Percentiles rank a stretch among this genome's conserved stretches.
phyloP scores from a whole-genome alignment of 495 filamentous ascomycete species.

The Penicillium silybi region DNA sequence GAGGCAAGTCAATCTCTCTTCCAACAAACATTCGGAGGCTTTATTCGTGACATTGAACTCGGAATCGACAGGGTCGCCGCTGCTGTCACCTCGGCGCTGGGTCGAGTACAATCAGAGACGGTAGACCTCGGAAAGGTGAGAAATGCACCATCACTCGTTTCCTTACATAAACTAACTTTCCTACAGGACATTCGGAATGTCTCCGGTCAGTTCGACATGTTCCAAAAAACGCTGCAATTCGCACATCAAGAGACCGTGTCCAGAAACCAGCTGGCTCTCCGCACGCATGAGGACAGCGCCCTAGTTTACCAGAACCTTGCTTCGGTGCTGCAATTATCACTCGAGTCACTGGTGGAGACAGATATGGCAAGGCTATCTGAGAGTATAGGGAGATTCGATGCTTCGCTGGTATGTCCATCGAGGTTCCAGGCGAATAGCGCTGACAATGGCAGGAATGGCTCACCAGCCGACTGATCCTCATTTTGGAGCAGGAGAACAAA shows the following conservation, averaged over 20 bases:
- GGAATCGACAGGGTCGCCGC: conserved; percentile 18
- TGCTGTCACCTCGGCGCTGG: conserved; percentile 20
- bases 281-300: conserved; percentile 21
- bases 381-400: conserved; percentile 28
- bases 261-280: conserved; percentile 21
- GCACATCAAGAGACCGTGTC: conserved; percentile 33
- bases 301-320: conserved; percentile 30
- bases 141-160: neutral
- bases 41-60: conserved; percentile 30
- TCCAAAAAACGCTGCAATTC: conserved; percentile 28
- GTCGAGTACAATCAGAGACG: conserved; percentile 20
- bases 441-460: conserved; percentile 26
- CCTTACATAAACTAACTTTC: neutral
- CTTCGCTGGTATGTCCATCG: conserved; percentile 25
- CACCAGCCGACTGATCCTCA: conserved; percentile 20
- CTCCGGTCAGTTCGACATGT: conserved; percentile 20
- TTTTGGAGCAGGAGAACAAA: conserved; percentile 30
- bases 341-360: conserved; percentile 26
- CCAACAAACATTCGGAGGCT: conserved; percentile 20
- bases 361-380: conserved; percentile 23
- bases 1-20: conserved; percentile 28
- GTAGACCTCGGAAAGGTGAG: conserved; percentile 32
- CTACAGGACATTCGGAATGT: conserved; percentile 34
- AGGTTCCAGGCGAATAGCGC: neutral
- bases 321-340: conserved; percentile 19